These are phyloP conservation scores for Penicillium dipodomyicola DNA, from an alignment of 495 filamentous ascomycete species.

Conservation along the genomic window DNA sequence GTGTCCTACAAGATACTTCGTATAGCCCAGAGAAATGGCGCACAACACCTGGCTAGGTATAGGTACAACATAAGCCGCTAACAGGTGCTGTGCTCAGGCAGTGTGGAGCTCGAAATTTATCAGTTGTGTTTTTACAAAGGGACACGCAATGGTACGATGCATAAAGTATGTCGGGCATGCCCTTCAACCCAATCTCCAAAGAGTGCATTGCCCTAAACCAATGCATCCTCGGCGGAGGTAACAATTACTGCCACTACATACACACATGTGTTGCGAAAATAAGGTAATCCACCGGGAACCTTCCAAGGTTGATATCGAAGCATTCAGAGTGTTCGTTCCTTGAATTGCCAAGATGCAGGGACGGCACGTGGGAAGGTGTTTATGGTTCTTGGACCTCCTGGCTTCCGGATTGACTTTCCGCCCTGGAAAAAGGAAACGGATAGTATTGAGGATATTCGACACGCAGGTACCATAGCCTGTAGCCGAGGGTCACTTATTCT, in stretches of 20 bases:
- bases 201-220: not conserved
- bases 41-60: not conserved
- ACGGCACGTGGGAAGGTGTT: too few species aligned
- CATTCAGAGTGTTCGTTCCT: not conserved
- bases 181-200: not conserved
- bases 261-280: not conserved
- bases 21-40: not conserved
- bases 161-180: not conserved
- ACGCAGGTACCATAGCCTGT: not conserved
- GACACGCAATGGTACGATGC: not conserved
- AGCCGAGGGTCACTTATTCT: not conserved
- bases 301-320: not conserved
- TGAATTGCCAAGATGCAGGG: too few species aligned
- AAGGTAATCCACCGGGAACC: not conserved
- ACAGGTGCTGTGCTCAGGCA: slow-evolving; percentile 1
- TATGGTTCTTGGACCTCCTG: too few species aligned
- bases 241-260: not conserved
- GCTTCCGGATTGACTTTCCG: not conserved
- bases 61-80: not conserved
- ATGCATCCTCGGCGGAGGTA: not conserved
- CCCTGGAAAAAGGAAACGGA: not conserved
- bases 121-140: not conserved
- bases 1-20: not conserved
- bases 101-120: not conserved
- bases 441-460: not conserved